Evolutionary conservation across 176 grass and related monocot genomes (phyloP).

Genomic region (Zoysia pacifica): DNA sequence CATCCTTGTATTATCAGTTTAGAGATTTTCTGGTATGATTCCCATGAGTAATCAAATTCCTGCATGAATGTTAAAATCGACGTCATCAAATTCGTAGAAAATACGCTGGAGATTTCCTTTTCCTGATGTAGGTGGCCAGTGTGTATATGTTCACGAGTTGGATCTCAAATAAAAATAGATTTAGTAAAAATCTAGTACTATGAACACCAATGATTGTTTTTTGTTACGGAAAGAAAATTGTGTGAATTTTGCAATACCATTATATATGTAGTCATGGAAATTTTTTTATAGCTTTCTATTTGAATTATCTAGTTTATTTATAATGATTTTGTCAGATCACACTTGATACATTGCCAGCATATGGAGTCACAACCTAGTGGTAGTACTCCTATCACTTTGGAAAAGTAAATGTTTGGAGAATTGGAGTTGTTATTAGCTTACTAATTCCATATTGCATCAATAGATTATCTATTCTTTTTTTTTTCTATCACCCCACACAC

Average conservation of each 20-base stretch:
- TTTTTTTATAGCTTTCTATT: too few species aligned
- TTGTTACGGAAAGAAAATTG: neutral
- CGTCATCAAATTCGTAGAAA: too few species aligned
- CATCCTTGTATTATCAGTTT: neutral
- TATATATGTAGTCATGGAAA: neutral
- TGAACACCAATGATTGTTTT: too few species aligned
- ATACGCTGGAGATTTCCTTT: too few species aligned
- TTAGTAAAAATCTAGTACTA: neutral
- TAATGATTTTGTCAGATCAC: neutral
- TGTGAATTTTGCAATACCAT: neutral
- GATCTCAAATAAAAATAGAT: neutral
- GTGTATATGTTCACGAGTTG: too few species aligned
- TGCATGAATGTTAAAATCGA: neutral
- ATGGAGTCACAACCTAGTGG: conserved; percentile 14
- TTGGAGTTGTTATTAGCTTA: too few species aligned
- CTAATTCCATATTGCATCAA: too few species aligned
- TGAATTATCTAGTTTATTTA: neutral
- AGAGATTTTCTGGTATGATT: too few species aligned
- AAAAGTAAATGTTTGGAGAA: neutral
- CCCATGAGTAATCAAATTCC: neutral
- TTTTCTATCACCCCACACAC: too few species aligned
- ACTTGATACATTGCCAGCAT: neutral
- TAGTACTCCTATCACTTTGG: neutral
- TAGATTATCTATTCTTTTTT: too few species aligned
- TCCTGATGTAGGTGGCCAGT: too few species aligned